Conservation (phyloP, 768 basidiomycete species). For the Serendipita sp. region DNA sequence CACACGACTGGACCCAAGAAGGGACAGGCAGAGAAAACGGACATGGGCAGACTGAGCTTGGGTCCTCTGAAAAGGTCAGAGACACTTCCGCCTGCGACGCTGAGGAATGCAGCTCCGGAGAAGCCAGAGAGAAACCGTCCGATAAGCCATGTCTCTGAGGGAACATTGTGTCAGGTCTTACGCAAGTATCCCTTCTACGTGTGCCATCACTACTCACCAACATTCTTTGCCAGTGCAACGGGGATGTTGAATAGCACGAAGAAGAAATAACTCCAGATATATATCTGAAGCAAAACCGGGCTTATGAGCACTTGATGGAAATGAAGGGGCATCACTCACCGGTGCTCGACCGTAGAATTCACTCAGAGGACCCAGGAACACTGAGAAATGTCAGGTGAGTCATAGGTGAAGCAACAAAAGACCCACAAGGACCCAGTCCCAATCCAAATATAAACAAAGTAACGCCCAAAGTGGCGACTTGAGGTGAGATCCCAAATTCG, state of each 20-base stretch:
- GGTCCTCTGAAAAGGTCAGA: constrained; percentile 35
- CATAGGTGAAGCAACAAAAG: constrained; percentile 24
- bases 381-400: not conserved
- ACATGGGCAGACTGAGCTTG: constrained; percentile 32
- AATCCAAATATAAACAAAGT: constrained; percentile 29
- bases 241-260: constrained; percentile 55
- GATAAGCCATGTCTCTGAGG: constrained; percentile 41
- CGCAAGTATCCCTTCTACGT: not conserved
- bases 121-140: constrained; percentile 43
- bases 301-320: not conserved
- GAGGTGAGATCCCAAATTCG: constrained; percentile 35
- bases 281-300: constrained; percentile 14
- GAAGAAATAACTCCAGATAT: constrained; percentile 39
- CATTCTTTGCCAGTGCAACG: constrained; percentile 55
- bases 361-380: constrained; percentile 18
- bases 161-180: not conserved
- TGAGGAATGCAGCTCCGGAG: constrained; percentile 40
- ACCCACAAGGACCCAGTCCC: constrained; percentile 19
- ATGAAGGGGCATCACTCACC: constrained; percentile 17
- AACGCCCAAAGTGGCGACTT: constrained; percentile 34
- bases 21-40: constrained; percentile 34
- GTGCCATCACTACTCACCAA: constrained; percentile 25
- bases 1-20: constrained; percentile 43
- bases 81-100: constrained; percentile 45
- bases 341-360: constrained; percentile 49